Evolutionary conservation across 1,284 basidiomycete species (phyloP).

Genomic region (Sparassis latifolia): DNA sequence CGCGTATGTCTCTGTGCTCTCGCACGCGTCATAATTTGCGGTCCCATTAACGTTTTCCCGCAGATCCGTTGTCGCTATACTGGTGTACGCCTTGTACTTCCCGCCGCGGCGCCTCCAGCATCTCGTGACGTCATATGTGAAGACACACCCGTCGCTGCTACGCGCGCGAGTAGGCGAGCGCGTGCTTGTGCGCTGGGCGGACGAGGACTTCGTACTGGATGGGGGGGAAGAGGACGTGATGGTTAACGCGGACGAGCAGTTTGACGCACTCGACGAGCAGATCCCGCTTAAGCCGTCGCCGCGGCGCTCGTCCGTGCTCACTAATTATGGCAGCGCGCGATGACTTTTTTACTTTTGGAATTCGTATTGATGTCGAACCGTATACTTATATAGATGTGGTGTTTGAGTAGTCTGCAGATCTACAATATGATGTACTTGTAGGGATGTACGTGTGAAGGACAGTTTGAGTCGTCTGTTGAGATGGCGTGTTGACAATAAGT

Average conservation of each 20-base stretch:
- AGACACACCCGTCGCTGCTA: constrained; percentile 18
- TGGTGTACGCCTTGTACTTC: constrained; percentile 21
- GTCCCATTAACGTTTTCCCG: neutral
- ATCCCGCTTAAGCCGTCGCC: constrained; percentile 31
- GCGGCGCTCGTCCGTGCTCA: constrained; percentile 8
- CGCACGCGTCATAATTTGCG: neutral
- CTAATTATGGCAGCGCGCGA: constrained; percentile 19
- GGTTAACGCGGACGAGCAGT: constrained; percentile 22
- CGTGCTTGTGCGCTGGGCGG: constrained; percentile 29
- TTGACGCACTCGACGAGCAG: constrained; percentile 21
- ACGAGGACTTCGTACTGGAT: constrained; percentile 26
- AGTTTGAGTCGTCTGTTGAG: too few relatives aligned
- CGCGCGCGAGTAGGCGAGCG: constrained; percentile 28
- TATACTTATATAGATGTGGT: too few relatives aligned
- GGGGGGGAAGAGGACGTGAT: constrained; percentile 28
- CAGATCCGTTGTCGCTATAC: constrained; percentile 13
- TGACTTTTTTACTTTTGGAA: neutral
- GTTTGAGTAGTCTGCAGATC: too few relatives aligned
- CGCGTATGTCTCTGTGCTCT: constrained; percentile 8
- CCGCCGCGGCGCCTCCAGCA: constrained; percentile 23
- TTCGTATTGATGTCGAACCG: too few relatives aligned
- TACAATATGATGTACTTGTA: too few relatives aligned
- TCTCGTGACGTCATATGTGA: constrained; percentile 17
- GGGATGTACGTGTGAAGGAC: too few relatives aligned
- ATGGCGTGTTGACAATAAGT: too few relatives aligned